Percentiles rank a stretch among this genome's conserved stretches.
Evolutionary conservation across 306 rosid genomes (phyloP).

Genomic region (Casuarina cunninghamiana): DNA sequence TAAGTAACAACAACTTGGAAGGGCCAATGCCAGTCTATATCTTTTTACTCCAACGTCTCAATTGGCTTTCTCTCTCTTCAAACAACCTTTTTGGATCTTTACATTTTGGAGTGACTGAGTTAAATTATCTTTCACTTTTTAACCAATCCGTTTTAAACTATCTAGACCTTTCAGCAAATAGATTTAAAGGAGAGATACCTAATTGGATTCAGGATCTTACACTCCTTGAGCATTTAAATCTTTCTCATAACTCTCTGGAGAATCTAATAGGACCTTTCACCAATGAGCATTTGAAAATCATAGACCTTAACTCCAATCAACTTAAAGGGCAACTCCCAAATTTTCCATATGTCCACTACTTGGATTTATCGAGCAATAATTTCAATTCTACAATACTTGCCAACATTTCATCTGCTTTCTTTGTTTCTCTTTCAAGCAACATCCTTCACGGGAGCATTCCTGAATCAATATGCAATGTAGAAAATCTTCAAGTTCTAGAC

Average conservation of each 20-base stretch:
- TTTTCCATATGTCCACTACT: slow-evolving; percentile 14
- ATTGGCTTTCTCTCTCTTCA: slow-evolving; percentile 14
- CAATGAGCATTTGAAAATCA: too few relatives aligned
- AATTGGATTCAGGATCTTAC: too few relatives aligned
- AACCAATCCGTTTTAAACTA: too few relatives aligned
- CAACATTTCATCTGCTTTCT: background rate
- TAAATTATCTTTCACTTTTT: too few relatives aligned
- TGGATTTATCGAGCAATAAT: slow-evolving; percentile 41
- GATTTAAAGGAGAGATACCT: too few relatives aligned
- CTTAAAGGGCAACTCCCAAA: slow-evolving; percentile 32
- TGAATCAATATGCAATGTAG: slow-evolving; percentile 29
- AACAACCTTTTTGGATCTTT: slow-evolving; percentile 26
- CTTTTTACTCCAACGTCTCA: slow-evolving; percentile 21
- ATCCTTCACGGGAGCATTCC: slow-evolving; percentile 22
- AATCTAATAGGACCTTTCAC: slow-evolving; percentile 1
- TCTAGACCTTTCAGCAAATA: too few relatives aligned
- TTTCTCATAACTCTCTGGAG: too few relatives aligned
- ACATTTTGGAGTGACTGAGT: too few relatives aligned
- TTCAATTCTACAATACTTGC: slow-evolving; percentile 34
- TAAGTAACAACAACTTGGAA: too few relatives aligned
- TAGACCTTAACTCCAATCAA: slow-evolving; percentile 45
- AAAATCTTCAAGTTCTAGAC: slow-evolving; percentile 34
- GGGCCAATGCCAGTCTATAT: background rate
- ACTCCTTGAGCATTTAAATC: too few relatives aligned
- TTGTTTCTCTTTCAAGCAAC: background rate